phyloP scores from a whole-genome alignment of 1,284 basidiomycete genomes.

The Ustilago crameri region DNA sequence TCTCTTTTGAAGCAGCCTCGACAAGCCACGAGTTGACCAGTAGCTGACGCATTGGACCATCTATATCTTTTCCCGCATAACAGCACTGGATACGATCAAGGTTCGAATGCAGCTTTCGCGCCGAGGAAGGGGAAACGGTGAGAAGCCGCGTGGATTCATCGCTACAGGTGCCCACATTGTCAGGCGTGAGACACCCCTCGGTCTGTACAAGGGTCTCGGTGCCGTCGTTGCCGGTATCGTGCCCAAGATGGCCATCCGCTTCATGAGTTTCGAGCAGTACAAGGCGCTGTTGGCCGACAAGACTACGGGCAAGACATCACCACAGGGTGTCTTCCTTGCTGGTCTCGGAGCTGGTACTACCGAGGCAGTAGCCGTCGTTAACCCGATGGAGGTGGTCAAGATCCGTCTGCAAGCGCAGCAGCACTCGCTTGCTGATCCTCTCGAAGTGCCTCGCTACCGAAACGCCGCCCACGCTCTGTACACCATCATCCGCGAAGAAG shows the following conservation, averaged over 20 bases:
- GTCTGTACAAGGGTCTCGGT: slow-evolving; percentile 97
- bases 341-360: slow-evolving; percentile 93
- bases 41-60: neutral
- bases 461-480: slow-evolving; percentile 97
- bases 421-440: slow-evolving; percentile 94
- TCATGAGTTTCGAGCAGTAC: slow-evolving; percentile 97
- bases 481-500: slow-evolving; percentile 94
- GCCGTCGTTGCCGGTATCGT: slow-evolving; percentile 94
- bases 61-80: neutral
- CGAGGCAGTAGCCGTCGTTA: slow-evolving; percentile 87
- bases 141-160: slow-evolving; percentile 85
- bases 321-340: slow-evolving; percentile 81
- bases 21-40: neutral
- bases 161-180: slow-evolving; percentile 92
- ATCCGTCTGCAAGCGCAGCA: slow-evolving; percentile 97
- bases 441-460: slow-evolving; percentile 91
- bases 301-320: slow-evolving; percentile 79
- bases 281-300: slow-evolving; percentile 83
- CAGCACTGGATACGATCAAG: slow-evolving; percentile 89
- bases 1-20: neutral
- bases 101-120: slow-evolving; percentile 87
- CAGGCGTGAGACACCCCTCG: slow-evolving; percentile 89
- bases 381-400: slow-evolving; percentile 99
- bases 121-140: slow-evolving; percentile 51
- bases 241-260: slow-evolving; percentile 99